These are phyloP conservation scores for Lactarius hatsudake DNA, from an alignment of 768 basidiomycete genomes.

Conservation along the genomic window DNA sequence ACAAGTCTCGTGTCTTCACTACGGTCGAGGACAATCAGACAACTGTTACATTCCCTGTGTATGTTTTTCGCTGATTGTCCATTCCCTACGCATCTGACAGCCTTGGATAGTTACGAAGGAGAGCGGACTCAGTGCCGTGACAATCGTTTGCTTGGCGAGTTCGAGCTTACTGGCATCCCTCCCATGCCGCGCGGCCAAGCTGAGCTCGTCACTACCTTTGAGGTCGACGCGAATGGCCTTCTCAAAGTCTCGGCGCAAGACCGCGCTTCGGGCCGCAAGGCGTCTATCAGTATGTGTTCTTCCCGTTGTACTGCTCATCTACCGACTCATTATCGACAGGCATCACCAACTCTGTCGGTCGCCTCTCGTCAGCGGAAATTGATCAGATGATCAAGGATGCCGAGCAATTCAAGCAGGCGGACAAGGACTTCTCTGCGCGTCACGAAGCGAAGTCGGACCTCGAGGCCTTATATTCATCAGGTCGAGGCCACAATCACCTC, in stretches of 20 bases:
- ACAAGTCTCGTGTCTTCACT: conserved; percentile 98
- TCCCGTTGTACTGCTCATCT: conserved; percentile 14
- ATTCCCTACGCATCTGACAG: conserved; percentile 19
- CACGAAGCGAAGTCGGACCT: conserved; percentile 99
- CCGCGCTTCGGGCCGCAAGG: conserved; percentile 98
- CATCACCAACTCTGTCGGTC: conserved; percentile 99
- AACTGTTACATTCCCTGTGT: conserved; percentile 99
- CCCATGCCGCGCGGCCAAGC: conserved; percentile 99
- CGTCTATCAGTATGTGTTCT: conserved; percentile 78
- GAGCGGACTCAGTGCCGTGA: conserved; percentile 99
- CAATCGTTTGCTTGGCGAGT: conserved; percentile 98
- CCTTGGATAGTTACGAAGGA: conserved; percentile 77
- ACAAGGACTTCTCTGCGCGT: conserved; percentile 97
- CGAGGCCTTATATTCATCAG: conserved; percentile 96
- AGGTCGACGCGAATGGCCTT: conserved; percentile 99
- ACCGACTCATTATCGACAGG: conserved; percentile 41
- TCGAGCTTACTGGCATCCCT: conserved; percentile 98
- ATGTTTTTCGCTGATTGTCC: conserved; percentile 33
- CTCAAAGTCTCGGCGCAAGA: conserved; percentile 98
- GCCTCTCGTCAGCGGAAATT: conserved; percentile 95
- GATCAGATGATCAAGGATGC: conserved; percentile 99
- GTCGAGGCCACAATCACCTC: conserved; percentile 95
- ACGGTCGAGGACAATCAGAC: conserved; percentile 99
- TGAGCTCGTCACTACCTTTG: conserved; percentile 98
- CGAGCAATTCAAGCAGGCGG: conserved; percentile 93